Base-by-base conservation (phyloP, 768 basidiomycete species). In the Leccinum sublutescens region DNA sequence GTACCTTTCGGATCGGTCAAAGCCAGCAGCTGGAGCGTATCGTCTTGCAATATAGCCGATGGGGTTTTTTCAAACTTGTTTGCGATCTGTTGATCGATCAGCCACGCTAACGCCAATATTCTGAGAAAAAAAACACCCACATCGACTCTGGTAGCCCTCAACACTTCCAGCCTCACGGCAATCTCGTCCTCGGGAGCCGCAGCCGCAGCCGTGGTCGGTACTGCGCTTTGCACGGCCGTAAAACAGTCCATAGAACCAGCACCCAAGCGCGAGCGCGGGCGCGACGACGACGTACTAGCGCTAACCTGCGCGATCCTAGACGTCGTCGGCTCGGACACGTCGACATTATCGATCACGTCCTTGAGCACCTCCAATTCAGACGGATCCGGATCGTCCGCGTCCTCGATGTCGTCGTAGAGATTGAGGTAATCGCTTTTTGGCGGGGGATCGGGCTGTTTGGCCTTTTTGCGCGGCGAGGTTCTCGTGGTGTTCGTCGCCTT, bases 331-430 rank as follows among this genome's bases (percentile, higher is more conserved):
- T 58, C 52, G 12, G 23, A 9, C 21, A 49, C 4, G 9, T 58
- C 53, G 1, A 33, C 21, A 29, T 12, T 21, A 2, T 66, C 67
- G 2, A 55, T 52, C 19, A 36, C 54, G 2, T 69, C 64, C n/a
- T 21, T 60, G 40, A 63, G 33, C 9, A 38, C 45, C 6, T 70
- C 68, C 5, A 56, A 49, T 34, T 66, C 72, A 4, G 58, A 66
- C 5, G 62, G 56, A 2, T 65, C 58, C 2, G 60, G 57, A 3
- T 65, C 59, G 29, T 70, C 74, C 0, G 65, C 50, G 2, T 73
- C 64, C 17, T 74, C 70, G 51, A 68, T 66, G 21, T 72, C 71
- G 15, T 74, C 72, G 59, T 74, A 74, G 10, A 74, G 38, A n/a
- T 51, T 50, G 5, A 19, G 48, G 38, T 60, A 71, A 9, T 3